Evolutionary conservation across 129 eudicot species (phyloP), one percentile per base, ranked within the genome.

Genomic region (Pseudognaphalium luteoalbum): DNA sequence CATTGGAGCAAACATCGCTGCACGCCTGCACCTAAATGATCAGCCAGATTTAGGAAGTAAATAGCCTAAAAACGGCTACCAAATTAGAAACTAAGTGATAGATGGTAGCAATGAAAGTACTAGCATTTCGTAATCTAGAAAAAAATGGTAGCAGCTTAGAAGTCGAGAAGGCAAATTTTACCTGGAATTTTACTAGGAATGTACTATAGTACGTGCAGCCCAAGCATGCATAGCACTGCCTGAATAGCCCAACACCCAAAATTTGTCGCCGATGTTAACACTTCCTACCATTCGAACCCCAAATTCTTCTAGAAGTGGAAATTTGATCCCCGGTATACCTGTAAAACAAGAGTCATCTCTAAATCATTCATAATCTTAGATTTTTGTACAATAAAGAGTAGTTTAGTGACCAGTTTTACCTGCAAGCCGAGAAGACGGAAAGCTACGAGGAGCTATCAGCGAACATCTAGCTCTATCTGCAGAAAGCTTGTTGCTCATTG

Each of bases 191-290:
- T 85, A 32, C 22, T 41, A 20, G 97, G 96, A 66, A 94, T 87
- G 81, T 88, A 86, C 78, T 88, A 87, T 29, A 94, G 82, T 34
- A 97, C 90, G 82, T 34, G 98, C 90, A 74, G 96, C 93, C 97
- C 88, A 91, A 63, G 89, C 84, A 76, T 94, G 97, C 76, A 94
- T 83, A 22, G 97, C 90, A 34, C 96, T 91, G 54, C 86, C 83
- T n/a, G 98, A 91, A 80, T 85, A 85, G 4, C 98, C 98, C 54
- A 91, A n/a, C 57, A 91, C 86, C 98, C 98, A 94, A 74, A 91
- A 94, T 30, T 87, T 89, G 70, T 82, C 83, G 33, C 37, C 82
- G 19, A 91, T 76, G 42, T 88, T 90, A 7, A 84, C 58, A 51
- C 93, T 83, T 44, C 87, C 82, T 12, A 94, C 84, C 79, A 94